These are phyloP conservation scores for Aspergillus sp. DNA, from an alignment of 2,329 filamentous ascomycete species.

Conservation along the genomic window DNA sequence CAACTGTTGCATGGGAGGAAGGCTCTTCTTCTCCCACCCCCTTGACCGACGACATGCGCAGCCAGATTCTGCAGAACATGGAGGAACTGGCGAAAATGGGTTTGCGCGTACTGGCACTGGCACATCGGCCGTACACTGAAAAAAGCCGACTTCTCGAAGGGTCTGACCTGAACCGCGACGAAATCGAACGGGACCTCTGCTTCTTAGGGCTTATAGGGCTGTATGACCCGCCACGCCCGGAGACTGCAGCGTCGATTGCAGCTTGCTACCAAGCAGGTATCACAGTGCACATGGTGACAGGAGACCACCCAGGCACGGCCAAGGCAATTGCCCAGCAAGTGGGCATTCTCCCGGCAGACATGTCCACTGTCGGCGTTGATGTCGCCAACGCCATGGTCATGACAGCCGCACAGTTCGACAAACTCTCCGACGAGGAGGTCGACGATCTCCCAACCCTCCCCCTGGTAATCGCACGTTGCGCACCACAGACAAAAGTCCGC, in stretches of 20 bases:
- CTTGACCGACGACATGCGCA: constrained; percentile 55
- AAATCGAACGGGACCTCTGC: constrained; percentile 66
- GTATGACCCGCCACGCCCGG: constrained; percentile 80
- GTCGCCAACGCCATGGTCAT: constrained; percentile 68
- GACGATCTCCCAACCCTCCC: constrained; percentile 58
- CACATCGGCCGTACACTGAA: constrained; percentile 40
- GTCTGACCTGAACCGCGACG: constrained; percentile 47
- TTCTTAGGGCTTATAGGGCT: constrained; percentile 83
- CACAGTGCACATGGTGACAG: constrained; percentile 80
- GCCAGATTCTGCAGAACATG: constrained; percentile 66
- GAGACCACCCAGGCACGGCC: constrained; percentile 77
- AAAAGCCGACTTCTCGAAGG: constrained; percentile 7
- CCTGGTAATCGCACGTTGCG: constrained; percentile 59
- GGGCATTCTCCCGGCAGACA: constrained; percentile 69
- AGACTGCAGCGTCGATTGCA: constrained; percentile 71
- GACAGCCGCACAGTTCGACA: constrained; percentile 77
- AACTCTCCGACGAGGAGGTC: constrained; percentile 71
- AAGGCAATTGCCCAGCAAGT: constrained; percentile 78
- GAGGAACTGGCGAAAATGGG: constrained; percentile 65
- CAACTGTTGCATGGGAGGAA: constrained; percentile 45
- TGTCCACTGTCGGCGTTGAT: constrained; percentile 58
- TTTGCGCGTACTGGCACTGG: constrained; percentile 68
- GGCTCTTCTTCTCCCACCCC: constrained; percentile 32
- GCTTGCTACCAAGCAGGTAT: constrained; percentile 73
- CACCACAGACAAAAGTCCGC: constrained; percentile 48